phyloP scores from a whole-genome alignment of 257 asterid species.

The Salvia miltiorrhiza region DNA sequence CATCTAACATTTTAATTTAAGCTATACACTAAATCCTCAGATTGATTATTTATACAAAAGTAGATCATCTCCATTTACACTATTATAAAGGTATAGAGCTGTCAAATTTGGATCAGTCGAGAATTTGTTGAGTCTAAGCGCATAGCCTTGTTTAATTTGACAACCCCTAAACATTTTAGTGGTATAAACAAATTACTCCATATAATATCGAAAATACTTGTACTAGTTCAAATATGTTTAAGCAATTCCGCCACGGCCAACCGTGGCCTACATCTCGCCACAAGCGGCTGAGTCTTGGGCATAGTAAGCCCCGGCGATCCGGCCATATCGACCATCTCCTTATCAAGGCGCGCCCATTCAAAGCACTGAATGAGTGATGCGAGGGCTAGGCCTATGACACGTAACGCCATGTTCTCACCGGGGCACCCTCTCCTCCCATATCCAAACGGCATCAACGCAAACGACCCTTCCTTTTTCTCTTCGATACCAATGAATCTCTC shows the following conservation, averaged over 20 bases:
- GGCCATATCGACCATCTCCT: slow-evolving; percentile 39
- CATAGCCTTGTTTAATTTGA: too few relatives aligned
- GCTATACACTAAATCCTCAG: too few relatives aligned
- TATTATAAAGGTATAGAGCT: too few relatives aligned
- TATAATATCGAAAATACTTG: too few relatives aligned
- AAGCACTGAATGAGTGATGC: slow-evolving; percentile 68
- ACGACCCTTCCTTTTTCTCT: slow-evolving; percentile 28
- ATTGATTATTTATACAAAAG: too few relatives aligned
- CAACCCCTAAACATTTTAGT: background rate
- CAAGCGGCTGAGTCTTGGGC: slow-evolving; percentile 48
- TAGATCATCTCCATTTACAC: too few relatives aligned
- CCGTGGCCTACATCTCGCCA: slow-evolving; percentile 53
- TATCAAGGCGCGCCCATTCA: slow-evolving; percentile 49
- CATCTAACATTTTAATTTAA: too few relatives aligned
- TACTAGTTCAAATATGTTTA: background rate
- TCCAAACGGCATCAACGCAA: slow-evolving; percentile 49
- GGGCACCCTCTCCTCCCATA: slow-evolving; percentile 73
- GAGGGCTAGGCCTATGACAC: slow-evolving; percentile 44
- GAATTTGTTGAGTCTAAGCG: too few relatives aligned
- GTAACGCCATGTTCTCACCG: slow-evolving; percentile 58
- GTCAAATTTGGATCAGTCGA: too few relatives aligned
- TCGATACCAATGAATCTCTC: slow-evolving; percentile 39
- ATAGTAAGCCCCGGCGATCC: slow-evolving; percentile 42
- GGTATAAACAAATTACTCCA: background rate
- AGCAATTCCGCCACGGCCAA: background rate